Conservation (phyloP, 768 basidiomycete species). For the Mycena vulgaris region DNA sequence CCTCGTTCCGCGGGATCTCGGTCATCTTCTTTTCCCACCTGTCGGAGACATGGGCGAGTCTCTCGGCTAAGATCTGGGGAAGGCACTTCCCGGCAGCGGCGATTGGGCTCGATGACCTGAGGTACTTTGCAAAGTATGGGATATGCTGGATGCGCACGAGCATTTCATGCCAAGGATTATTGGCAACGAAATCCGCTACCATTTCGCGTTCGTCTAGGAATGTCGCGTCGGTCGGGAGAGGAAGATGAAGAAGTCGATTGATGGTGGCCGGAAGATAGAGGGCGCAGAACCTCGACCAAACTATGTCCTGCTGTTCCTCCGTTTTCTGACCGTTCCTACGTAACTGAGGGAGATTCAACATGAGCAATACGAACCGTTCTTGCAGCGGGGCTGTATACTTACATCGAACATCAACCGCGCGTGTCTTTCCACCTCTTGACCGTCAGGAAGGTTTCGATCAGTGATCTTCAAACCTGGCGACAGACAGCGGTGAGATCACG, state of each 20-base stretch:
- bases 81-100: conserved; percentile 38
- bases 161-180: conserved; percentile 40
- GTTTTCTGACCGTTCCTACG: conserved; percentile 4
- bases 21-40: conserved; percentile 37
- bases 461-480: conserved; percentile 19
- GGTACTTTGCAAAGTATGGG: conserved; percentile 42
- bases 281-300: conserved; percentile 40
- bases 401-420: conserved; percentile 9
- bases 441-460: conserved; percentile 1
- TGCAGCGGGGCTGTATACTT: neutral
- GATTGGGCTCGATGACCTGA: conserved; percentile 33
- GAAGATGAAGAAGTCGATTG: conserved; percentile 35
- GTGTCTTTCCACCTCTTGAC: conserved; percentile 24
- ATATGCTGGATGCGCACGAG: conserved; percentile 40
- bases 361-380: neutral
- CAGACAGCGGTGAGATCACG: neutral
- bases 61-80: conserved; percentile 33
- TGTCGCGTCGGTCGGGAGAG: conserved; percentile 15
- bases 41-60: conserved; percentile 22
- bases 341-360: conserved; percentile 9
- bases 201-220: neutral
- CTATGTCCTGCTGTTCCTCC: conserved; percentile 27
- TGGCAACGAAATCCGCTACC: conserved; percentile 1
- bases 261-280: conserved; percentile 39
- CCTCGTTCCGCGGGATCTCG: neutral